A percentile compares a stretch with the other conserved stretches of the same genome.
phyloP scores from a whole-genome alignment of 1,284 basidiomycete genomes.

The Microbotryum lychnidis-dioicae region DNA sequence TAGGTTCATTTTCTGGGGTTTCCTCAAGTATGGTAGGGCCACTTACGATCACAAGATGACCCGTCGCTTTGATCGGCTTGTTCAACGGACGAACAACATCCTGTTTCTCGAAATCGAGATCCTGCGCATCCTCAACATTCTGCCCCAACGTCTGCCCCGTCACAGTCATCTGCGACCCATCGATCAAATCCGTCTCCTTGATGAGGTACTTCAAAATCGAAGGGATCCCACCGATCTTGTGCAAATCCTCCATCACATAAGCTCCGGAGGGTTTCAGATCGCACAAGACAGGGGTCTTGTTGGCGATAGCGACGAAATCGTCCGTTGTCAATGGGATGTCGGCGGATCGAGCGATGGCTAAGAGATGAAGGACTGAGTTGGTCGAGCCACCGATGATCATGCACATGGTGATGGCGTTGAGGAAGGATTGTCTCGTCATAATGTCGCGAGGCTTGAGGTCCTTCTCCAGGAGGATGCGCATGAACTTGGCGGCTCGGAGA shows the following conservation, averaged over 20 bases:
- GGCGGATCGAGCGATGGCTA: slow-evolving; percentile 44
- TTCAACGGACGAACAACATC: slow-evolving; percentile 36
- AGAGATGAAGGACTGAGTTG: slow-evolving; percentile 44
- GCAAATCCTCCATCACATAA: slow-evolving; percentile 45
- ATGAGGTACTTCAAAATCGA: slow-evolving; percentile 23
- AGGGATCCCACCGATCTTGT: slow-evolving; percentile 44
- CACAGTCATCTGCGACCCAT: slow-evolving; percentile 33
- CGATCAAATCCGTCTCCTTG: slow-evolving; percentile 11
- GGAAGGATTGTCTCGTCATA: slow-evolving; percentile 42
- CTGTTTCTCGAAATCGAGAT: slow-evolving; percentile 28
- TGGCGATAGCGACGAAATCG: slow-evolving; percentile 43
- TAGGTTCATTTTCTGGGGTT: slow-evolving; percentile 17
- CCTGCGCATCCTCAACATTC: slow-evolving; percentile 27
- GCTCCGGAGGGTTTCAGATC: slow-evolving; percentile 45
- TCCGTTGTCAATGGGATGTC: slow-evolving; percentile 42
- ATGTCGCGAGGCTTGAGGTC: slow-evolving; percentile 42
- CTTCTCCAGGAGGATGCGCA: slow-evolving; percentile 64
- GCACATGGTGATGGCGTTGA: slow-evolving; percentile 44
- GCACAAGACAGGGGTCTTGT: slow-evolving; percentile 42
- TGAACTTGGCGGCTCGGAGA: slow-evolving; percentile 65
- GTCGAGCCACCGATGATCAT: slow-evolving; percentile 45
- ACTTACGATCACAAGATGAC: slow-evolving; percentile 34
- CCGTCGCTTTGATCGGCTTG: slow-evolving; percentile 34
- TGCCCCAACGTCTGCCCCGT: slow-evolving; percentile 40
- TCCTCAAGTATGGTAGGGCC: background rate